A percentile compares a stretch with the other conserved stretches of the same genome.
phyloP scores from a whole-genome alignment of 2,329 filamentous ascomycete species.

The Blastomyces gilchristii region DNA sequence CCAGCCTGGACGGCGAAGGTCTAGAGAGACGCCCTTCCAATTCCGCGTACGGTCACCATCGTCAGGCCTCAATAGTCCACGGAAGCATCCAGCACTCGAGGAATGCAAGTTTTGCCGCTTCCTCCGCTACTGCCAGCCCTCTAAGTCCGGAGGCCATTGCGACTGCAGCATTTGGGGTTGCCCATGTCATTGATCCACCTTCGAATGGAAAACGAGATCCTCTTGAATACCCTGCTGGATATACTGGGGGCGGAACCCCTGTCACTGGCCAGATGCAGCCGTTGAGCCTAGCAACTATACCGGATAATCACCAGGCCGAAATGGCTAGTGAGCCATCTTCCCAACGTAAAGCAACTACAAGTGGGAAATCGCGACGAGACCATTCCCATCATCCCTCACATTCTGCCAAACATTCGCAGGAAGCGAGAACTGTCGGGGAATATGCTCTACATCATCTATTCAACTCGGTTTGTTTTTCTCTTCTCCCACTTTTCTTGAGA shows the following conservation, averaged over 20 bases:
- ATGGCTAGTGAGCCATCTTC: conserved; percentile 21
- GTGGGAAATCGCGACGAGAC: conserved; percentile 55
- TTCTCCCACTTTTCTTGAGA: not conserved
- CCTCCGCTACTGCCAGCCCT: conserved; percentile 65
- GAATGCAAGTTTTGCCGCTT: conserved; percentile 64
- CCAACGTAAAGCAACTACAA: conserved; percentile 45
- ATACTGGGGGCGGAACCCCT: conserved; percentile 34
- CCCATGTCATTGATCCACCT: conserved; percentile 40
- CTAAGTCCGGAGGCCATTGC: conserved; percentile 80
- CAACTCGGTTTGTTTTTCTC: conserved; percentile 56
- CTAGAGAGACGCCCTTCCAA: conserved; percentile 36
- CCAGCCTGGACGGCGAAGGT: conserved; percentile 27
- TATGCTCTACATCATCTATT: conserved; percentile 95
- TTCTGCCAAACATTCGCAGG: conserved; percentile 58
- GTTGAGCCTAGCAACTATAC: conserved; percentile 28
- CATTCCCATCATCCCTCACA: conserved; percentile 66
- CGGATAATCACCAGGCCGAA: conserved; percentile 27
- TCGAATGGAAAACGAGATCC: conserved; percentile 25
- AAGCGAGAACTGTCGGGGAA: conserved; percentile 90
- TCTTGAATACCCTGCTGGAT: conserved; percentile 22
- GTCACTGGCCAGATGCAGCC: conserved; percentile 20
- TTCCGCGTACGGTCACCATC: conserved; percentile 69
- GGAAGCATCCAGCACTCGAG: conserved; percentile 75
- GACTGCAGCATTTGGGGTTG: conserved; percentile 49
- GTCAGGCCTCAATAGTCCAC: conserved; percentile 95